Base-by-base conservation (phyloP, 495 filamentous ascomycete genomes). In the Talaromyces stipitatus region DNA sequence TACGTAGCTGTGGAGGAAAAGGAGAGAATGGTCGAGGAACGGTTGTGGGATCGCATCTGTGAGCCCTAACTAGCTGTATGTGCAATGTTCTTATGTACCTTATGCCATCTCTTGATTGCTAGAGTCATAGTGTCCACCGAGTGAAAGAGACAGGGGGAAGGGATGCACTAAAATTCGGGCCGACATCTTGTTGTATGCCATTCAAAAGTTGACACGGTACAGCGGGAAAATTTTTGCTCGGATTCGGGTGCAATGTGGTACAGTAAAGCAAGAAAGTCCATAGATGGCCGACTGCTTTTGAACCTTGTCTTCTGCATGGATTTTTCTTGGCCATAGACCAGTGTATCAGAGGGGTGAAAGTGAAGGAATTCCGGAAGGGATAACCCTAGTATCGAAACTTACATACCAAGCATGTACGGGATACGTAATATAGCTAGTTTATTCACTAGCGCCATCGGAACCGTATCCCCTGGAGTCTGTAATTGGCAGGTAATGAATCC, bases 391-490 rank as follows among this genome's bases (percentile, higher is more conserved):
- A 41, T 11, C n/a, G 18, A 48, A 26, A 26, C 12, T 48, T 8
- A 48, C 45, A 8, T 24, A 26, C 9, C 22, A n/a, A 48, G 4
- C 4, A 16, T 18, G 48, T 28, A 51, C 12, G 24, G 4, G 8
- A 51, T 51, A 30, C 26, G 24, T 48, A 48, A 48, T 48, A 6
- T 20, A 48, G 45, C 45, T 48, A 48, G 45, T 12, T 26, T 29
- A 28, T 0, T 28, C 30, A 51, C 27, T 51, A 51, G 27, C 8
- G 14, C 48, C 4, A 46, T 46, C 54, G 54, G 54, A 45, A 55
- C 54, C 38, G 54, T 26, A 46, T 55, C 54, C 54, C 54, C 54
- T 33, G 54, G 51, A 24, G 14, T 14, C 2, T 26, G 43, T 47
- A 30, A 51, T 51, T 30, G 12, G 48, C 11, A 20, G 43, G 22